Base-by-base conservation (phyloP, 2,329 filamentous ascomycete genomes). In the Fusarium udum region DNA sequence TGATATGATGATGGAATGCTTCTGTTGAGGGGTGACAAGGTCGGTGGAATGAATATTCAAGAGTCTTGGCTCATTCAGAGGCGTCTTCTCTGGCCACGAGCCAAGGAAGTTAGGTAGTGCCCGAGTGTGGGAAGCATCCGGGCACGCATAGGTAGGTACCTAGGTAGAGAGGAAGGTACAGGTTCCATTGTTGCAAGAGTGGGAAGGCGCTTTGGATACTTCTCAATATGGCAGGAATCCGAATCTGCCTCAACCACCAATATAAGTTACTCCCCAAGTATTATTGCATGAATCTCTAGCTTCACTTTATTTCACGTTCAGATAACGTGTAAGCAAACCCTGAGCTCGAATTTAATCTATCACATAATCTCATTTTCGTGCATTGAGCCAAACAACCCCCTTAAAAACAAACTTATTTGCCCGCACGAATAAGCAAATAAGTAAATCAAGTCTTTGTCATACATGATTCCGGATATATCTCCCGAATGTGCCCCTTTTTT, bases 381-480 rank as follows among this genome's bases (percentile, higher is more conserved):
- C 67, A 66, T 61, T 53, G 53, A 66, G 61, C 73, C 46, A 59
- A 71, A 53, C 42, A 74, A 56, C 63, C 65, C 65, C 67, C 69
- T 70, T 52, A 55, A 61, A 69, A 75, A 65, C 51, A 75, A 69
- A 58, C 57, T 64, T 65, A 71, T 74, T 61, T 64, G 61, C 67
- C 64, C 61, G 62, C 51, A 59, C 51, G 58, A 73, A 78, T 70
- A 73, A 72, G 73, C 70, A 76, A 72, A 67, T 67, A 68, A 65
- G 62, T 75, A 74, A 73, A 78, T 70, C 69, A 73, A 78, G 72
- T 77, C 71, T 78, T 81, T 80, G 75, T 79, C 78, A 75, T 80
- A 81, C 79, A 80, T 80, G 72, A 74, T 72, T 72, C 76, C 74
- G 70, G 71, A 73, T 75, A 77, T 80, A 80, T 64, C 79, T 78